Conservation (phyloP, 2,329 filamentous ascomycete species). For the Ophiosphaerella korrae region DNA sequence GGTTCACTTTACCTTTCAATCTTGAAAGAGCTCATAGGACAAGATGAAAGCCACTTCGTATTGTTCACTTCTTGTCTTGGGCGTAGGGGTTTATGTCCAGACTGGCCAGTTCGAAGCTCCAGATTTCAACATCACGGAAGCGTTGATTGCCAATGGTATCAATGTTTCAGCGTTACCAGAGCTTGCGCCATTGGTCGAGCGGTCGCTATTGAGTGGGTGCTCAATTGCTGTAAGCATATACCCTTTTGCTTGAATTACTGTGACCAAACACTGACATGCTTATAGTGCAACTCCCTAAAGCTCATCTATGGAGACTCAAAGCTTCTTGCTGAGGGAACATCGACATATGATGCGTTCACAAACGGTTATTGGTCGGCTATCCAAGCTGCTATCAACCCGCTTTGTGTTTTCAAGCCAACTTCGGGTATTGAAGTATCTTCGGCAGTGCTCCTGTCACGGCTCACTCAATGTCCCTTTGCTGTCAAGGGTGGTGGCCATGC, state of each 20-base stretch:
- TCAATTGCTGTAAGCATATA: slow-evolving; percentile 25
- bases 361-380: slow-evolving; percentile 34
- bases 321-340: slow-evolving; percentile 14
- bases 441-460: slow-evolving; percentile 23
- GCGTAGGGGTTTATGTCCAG: slow-evolving; percentile 13
- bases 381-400: slow-evolving; percentile 29
- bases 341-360: slow-evolving; percentile 29
- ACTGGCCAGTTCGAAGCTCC: slow-evolving; percentile 19
- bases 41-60: slow-evolving; percentile 14
- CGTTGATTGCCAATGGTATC: slow-evolving; percentile 23
- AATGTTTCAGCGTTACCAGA: slow-evolving; percentile 26
- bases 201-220: slow-evolving; percentile 13
- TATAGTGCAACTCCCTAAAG: slow-evolving; percentile 29
- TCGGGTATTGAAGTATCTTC: slow-evolving; percentile 27
- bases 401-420: slow-evolving; percentile 34
- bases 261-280: slow-evolving; percentile 8
- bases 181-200: slow-evolving; percentile 7
- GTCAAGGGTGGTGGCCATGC: slow-evolving; percentile 54
- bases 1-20: not conserved
- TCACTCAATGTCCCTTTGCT: slow-evolving; percentile 46
- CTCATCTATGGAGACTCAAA: slow-evolving; percentile 26
- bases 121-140: slow-evolving; percentile 25
- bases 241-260: slow-evolving; percentile 5
- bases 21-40: not conserved
- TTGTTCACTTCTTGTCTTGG: slow-evolving; percentile 13